Evolutionary conservation across 208 protist species (phyloP), one percentile per base, ranked within the genome.

Genomic region (Endotrypanum monterogeii): DNA sequence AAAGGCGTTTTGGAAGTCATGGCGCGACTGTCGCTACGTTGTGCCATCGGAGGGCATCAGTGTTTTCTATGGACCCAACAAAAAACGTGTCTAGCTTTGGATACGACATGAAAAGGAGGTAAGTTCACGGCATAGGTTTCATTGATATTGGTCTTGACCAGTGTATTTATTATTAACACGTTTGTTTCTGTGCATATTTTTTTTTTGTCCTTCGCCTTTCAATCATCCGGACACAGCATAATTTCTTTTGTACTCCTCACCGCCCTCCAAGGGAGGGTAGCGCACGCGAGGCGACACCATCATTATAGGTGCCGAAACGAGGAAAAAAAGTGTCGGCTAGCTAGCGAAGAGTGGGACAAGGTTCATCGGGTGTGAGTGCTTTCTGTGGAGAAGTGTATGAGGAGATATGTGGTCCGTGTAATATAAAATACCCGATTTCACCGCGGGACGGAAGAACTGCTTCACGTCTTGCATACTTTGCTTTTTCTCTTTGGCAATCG

Each of bases 21-120:
- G 84, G 86, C 69, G n/a, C 18, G 81, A 91, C 56, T 96, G 92
- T 80, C 77, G 82, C 71, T 96, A 94, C 79, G 92, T 96, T 46
- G 76, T 96, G 12, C 89, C 92, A 0, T 77, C 81, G 0, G 92
- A 96, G 16, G 89, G 89, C 25, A 74, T 96, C n/a, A 86, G 85
- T 60, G 75, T 92, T 4, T 96, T 87, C 57, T 86, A 90, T 72
- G 83, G 86, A 23, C 78, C 71, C 62, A 88, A 76, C 65, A 84
- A 83, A 50, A 83, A 81, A 65, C 62, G 76, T 57, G 54, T 9
- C 1, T 76, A 61, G 68, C 44, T 39, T 1, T 5, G 20, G 28
- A 12, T 5, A 52, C 6, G n/a, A 16, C 3, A 35, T 28, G n/a
- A 16, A 11, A 28, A n/a, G n/a, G n/a, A n/a, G n/a, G n/a, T n/a